These are phyloP conservation scores for Tylopilus sp. DNA, from an alignment of 1,284 basidiomycete species.

Conservation along the genomic window DNA sequence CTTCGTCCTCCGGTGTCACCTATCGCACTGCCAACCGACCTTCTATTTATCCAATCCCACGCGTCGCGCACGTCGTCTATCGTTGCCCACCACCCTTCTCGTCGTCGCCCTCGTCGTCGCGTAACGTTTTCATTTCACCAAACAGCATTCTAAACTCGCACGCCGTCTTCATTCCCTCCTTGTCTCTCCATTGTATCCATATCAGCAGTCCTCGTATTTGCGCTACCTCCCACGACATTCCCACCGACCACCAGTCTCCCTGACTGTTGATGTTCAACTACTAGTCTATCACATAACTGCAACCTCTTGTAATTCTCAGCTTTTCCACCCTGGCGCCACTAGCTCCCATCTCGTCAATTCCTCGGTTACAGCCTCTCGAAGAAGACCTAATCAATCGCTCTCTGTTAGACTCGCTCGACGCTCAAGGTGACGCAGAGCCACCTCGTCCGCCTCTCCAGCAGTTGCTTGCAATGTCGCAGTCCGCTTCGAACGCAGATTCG, in stretches of 20 bases:
- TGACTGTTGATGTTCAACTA: constrained; percentile 37
- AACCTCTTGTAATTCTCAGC: constrained; percentile 31
- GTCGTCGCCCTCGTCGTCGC: constrained; percentile 15
- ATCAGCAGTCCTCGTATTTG: constrained; percentile 33
- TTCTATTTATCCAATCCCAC: constrained; percentile 36
- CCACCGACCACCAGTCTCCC: constrained; percentile 20
- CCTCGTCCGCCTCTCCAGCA: constrained; percentile 35
- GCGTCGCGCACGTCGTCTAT: constrained; percentile 34
- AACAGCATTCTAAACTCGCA: constrained; percentile 25
- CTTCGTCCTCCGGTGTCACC: constrained; percentile 18
- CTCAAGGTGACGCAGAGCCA: constrained; percentile 73
- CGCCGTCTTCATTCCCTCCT: constrained; percentile 21
- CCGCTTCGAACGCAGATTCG: constrained; percentile 48
- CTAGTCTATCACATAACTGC: constrained; percentile 31
- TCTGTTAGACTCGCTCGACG: constrained; percentile 71
- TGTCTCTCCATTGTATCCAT: constrained; percentile 35
- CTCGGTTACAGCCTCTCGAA: constrained; percentile 49
- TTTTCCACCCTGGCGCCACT: constrained; percentile 63
- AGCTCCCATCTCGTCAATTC: constrained; percentile 51
- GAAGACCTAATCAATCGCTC: constrained; percentile 81
- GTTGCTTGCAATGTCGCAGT: constrained; percentile 28
- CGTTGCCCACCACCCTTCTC: constrained; percentile 20
- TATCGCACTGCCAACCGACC: constrained; percentile 15
- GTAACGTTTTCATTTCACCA: constrained; percentile 17
- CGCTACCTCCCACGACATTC: constrained; percentile 24